These are phyloP conservation scores for Komagataella pastoris DNA, from an alignment of 805 yeast species.

Conservation along the genomic window DNA sequence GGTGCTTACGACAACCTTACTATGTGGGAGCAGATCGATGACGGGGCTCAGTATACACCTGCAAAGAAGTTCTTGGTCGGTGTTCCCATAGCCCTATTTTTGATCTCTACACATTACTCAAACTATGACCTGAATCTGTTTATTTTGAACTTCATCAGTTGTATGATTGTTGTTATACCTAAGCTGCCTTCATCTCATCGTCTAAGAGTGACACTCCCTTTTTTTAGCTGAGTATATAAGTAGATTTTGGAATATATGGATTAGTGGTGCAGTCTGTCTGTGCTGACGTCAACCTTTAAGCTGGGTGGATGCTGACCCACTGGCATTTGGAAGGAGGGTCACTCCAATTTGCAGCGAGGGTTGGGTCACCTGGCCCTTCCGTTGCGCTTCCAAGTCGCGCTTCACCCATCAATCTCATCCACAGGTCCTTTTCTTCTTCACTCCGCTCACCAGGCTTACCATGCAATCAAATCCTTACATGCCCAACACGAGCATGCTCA, in stretches of 20 bases:
- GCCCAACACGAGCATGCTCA: neutral
- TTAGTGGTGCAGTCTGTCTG: neutral
- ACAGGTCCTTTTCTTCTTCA: neutral
- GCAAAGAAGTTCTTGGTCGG: constrained; percentile 84
- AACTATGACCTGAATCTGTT: constrained; percentile 73
- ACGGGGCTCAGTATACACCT: constrained; percentile 96
- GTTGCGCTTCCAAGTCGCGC: neutral
- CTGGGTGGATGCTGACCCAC: neutral
- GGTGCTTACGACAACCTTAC: constrained; percentile 94
- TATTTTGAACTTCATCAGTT: constrained; percentile 65
- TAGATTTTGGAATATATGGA: neutral
- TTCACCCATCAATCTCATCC: neutral
- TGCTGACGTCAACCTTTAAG: neutral
- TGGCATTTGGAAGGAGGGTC: neutral
- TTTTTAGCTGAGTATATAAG: constrained; percentile 4
- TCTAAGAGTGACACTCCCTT: constrained; percentile 51
- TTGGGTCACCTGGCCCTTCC: neutral
- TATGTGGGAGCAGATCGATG: constrained; percentile 91
- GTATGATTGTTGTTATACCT: constrained; percentile 82
- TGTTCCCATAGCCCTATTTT: constrained; percentile 83
- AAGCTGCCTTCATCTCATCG: constrained; percentile 78
- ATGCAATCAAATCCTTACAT: neutral
- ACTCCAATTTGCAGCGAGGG: neutral
- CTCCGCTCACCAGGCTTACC: neutral
- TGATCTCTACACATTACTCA: constrained; percentile 82